Evolutionary conservation across 345 rosid species (phyloP).

Genomic region (Gynandropsis gynandra): DNA sequence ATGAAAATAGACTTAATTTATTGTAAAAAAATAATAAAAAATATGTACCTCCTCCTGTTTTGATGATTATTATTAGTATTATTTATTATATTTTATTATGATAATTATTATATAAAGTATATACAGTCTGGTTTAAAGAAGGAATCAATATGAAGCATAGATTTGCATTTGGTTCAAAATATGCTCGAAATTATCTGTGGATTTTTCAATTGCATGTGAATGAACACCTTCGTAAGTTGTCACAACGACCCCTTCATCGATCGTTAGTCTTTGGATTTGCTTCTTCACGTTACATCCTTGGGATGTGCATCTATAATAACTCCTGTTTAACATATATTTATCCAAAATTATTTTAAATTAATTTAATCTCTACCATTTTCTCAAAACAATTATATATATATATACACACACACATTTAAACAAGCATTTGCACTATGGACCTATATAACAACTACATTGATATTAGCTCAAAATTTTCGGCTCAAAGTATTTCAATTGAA

Average conservation of each 20-base stretch:
- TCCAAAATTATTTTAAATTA: neutral
- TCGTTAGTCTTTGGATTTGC: slow-evolving; percentile 75
- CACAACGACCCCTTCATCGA: slow-evolving; percentile 83
- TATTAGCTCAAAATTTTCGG: too few relatives aligned
- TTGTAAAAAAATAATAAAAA: too few relatives aligned
- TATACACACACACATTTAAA: too few relatives aligned
- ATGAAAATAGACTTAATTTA: too few relatives aligned
- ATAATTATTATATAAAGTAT: too few relatives aligned
- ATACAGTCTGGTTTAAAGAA: too few relatives aligned
- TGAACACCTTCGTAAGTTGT: slow-evolving; percentile 94
- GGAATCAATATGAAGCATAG: slow-evolving; percentile 36
- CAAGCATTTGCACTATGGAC: too few relatives aligned
- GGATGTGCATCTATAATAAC: slow-evolving; percentile 85
- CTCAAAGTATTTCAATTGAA: too few relatives aligned
- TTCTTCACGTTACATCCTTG: slow-evolving; percentile 92
- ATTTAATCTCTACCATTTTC: neutral
- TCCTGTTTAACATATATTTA: slow-evolving; percentile 34
- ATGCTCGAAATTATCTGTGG: slow-evolving; percentile 80
- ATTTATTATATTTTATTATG: too few relatives aligned
- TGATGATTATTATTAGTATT: too few relatives aligned
- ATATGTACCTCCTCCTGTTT: too few relatives aligned
- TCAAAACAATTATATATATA: neutral
- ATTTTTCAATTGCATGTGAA: slow-evolving; percentile 65
- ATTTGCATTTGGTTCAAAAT: slow-evolving; percentile 86
- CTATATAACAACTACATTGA: too few relatives aligned